These are phyloP conservation scores for Neocucurbitaria cava DNA, from an alignment of 2,329 filamentous ascomycete genomes.

Conservation along the genomic window DNA sequence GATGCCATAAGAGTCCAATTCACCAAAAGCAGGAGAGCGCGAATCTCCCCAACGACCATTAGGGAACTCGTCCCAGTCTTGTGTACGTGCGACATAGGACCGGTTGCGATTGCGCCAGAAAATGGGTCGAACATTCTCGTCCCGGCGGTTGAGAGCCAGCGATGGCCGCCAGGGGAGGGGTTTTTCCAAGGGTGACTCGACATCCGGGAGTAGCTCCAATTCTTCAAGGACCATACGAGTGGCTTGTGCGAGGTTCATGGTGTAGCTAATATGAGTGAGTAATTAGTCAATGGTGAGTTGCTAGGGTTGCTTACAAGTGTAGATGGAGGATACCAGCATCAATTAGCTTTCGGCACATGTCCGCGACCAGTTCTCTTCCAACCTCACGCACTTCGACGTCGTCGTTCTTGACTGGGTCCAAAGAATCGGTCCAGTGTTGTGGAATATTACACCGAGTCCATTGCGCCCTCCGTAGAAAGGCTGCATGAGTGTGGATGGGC, in stretches of 20 bases:
- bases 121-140: slow-evolving; percentile 95
- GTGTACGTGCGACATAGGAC: slow-evolving; percentile 92
- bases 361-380: slow-evolving; percentile 83
- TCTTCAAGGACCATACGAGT: slow-evolving; percentile 95
- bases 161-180: slow-evolving; percentile 97
- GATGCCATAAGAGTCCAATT: slow-evolving; percentile 92
- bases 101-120: slow-evolving; percentile 99
- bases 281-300: background rate
- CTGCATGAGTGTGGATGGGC: slow-evolving; percentile 93
- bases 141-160: slow-evolving; percentile 83
- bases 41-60: slow-evolving; percentile 99
- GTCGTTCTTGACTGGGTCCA: slow-evolving; percentile 96
- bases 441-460: slow-evolving; percentile 91
- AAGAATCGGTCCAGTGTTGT: slow-evolving; percentile 75
- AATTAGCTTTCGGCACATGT: slow-evolving; percentile 88
- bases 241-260: slow-evolving; percentile 96
- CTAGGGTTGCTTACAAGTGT: slow-evolving; percentile 70
- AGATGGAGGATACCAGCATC: slow-evolving; percentile 83
- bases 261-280: slow-evolving; percentile 66
- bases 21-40: slow-evolving; percentile 92
- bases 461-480: slow-evolving; percentile 86
- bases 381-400: slow-evolving; percentile 90
- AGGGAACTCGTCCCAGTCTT: slow-evolving; percentile 99
- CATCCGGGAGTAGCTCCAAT: slow-evolving; percentile 78
- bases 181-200: slow-evolving; percentile 80